These are phyloP conservation scores for Claviceps spartinae DNA, from an alignment of 2,329 filamentous ascomycete species.

Conservation along the genomic window DNA sequence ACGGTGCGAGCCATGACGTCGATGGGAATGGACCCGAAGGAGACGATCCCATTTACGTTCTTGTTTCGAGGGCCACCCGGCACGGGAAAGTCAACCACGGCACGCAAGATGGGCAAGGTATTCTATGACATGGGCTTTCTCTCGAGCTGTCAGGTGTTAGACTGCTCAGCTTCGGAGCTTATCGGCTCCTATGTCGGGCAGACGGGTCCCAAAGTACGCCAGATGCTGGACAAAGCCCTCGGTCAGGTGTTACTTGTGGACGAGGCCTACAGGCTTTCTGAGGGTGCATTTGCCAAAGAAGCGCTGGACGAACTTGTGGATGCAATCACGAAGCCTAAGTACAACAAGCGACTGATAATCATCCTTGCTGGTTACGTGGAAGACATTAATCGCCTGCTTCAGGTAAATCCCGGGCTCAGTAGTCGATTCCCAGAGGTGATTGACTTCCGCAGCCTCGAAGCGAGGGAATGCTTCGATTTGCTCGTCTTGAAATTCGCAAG, in stretches of 20 bases:
- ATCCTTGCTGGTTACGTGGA: slow-evolving; percentile 57
- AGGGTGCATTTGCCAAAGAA: slow-evolving; percentile 43
- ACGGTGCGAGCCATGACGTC: slow-evolving; percentile 21
- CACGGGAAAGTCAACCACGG: slow-evolving; percentile 61
- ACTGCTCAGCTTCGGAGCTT: slow-evolving; percentile 55
- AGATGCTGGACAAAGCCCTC: slow-evolving; percentile 43
- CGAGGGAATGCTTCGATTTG: slow-evolving; percentile 25
- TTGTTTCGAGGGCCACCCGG: slow-evolving; percentile 52
- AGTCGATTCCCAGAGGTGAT: slow-evolving; percentile 52
- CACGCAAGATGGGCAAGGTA: slow-evolving; percentile 59
- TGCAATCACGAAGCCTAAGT: slow-evolving; percentile 40
- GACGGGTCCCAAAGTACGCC: slow-evolving; percentile 51
- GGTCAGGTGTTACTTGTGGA: slow-evolving; percentile 60
- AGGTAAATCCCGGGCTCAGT: slow-evolving; percentile 46
- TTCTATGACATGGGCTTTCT: slow-evolving; percentile 66
- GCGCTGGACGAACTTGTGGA: slow-evolving; percentile 41
- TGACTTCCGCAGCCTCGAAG: slow-evolving; percentile 34
- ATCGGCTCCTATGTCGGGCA: slow-evolving; percentile 57
- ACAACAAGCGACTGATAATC: slow-evolving; percentile 45
- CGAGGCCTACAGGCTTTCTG: slow-evolving; percentile 52
- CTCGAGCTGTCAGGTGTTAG: slow-evolving; percentile 41
- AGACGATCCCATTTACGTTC: slow-evolving; percentile 51
- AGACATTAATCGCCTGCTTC: slow-evolving; percentile 51
- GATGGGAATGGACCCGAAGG: slow-evolving; percentile 14
- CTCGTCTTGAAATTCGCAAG: slow-evolving; percentile 26